A percentile compares a stretch with the other conserved stretches of the same genome.
phyloP scores from a whole-genome alignment of 805 yeast species.

The Diddensiella santjacobensis region DNA sequence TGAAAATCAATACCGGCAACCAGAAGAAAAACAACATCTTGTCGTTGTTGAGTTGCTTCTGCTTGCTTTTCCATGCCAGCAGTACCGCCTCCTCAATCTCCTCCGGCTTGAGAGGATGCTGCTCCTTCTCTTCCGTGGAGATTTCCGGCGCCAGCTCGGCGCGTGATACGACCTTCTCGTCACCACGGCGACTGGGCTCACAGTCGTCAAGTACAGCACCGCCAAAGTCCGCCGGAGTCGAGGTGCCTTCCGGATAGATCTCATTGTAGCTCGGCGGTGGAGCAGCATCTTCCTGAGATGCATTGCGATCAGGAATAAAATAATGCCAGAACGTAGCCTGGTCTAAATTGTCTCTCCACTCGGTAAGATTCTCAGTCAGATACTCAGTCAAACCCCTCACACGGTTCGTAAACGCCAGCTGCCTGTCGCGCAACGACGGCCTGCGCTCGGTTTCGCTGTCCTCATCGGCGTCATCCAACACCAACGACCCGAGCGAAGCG shows the following conservation, averaged over 20 bases:
- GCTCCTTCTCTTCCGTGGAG: conserved; percentile 14
- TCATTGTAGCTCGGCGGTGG: conserved; percentile 29
- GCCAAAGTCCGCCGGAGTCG: conserved; percentile 17
- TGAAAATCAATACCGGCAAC: conserved; percentile 66
- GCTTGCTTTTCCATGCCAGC: conserved; percentile 37
- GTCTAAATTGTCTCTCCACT: conserved; percentile 3
- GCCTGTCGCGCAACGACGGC: background rate
- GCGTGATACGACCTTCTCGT: conserved; percentile 1
- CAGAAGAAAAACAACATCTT: conserved; percentile 85
- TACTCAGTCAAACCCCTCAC: background rate
- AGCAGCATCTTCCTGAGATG: conserved; percentile 3
- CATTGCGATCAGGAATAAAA: conserved; percentile 13
- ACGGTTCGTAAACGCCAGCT: background rate
- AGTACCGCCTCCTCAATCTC: conserved; percentile 20
- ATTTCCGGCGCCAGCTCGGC: background rate
- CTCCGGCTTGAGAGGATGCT: conserved; percentile 9
- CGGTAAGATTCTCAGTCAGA: background rate
- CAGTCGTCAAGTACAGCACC: conserved; percentile 20
- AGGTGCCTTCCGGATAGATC: conserved; percentile 25
- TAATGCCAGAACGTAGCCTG: conserved; percentile 16
- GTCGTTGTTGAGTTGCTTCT: conserved; percentile 58
- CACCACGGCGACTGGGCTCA: background rate
- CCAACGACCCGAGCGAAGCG: background rate
- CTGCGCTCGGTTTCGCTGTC: background rate
- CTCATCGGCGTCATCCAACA: background rate